phyloP scores from a whole-genome alignment of 768 basidiomycete genomes.

The Pleurotus djamor region DNA sequence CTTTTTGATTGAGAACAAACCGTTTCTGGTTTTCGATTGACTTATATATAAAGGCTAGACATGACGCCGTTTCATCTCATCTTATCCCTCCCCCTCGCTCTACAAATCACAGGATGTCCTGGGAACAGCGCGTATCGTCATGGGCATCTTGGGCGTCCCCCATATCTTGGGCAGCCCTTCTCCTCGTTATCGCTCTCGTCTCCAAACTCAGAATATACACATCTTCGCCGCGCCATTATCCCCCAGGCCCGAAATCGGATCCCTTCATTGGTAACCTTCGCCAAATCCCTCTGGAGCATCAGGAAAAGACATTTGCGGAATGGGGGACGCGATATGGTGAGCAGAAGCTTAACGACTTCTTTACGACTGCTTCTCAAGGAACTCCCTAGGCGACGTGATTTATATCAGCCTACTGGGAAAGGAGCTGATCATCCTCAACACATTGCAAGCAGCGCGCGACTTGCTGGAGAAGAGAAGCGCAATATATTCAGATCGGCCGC shows the following conservation, averaged over 20 bases:
- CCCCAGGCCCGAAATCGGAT: conserved; percentile 45
- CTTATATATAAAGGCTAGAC: background rate
- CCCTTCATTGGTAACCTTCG: conserved; percentile 48
- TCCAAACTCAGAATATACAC: background rate
- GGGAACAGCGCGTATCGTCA: background rate
- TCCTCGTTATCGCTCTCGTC: background rate
- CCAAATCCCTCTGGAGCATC: conserved; percentile 37
- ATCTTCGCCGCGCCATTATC: conserved; percentile 20
- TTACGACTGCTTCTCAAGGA: background rate
- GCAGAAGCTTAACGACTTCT: conserved; percentile 9
- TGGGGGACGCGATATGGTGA: conserved; percentile 44
- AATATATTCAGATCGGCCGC: conserved; percentile 53
- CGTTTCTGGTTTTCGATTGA: background rate
- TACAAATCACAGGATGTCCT: background rate
- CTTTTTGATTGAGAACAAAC: background rate
- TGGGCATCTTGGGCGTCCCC: background rate
- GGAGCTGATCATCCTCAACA: conserved; percentile 49
- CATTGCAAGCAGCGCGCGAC: conserved; percentile 38
- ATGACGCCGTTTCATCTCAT: background rate
- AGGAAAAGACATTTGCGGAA: conserved; percentile 35
- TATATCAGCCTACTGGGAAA: conserved; percentile 39
- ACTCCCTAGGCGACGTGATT: conserved; percentile 38
- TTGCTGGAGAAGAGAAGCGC: conserved; percentile 52
- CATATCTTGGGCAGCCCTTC: background rate
- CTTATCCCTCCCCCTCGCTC: background rate